Evolutionary conservation across 345 rosid species (phyloP).

Genomic region (Diplotaxis tenuifolia): DNA sequence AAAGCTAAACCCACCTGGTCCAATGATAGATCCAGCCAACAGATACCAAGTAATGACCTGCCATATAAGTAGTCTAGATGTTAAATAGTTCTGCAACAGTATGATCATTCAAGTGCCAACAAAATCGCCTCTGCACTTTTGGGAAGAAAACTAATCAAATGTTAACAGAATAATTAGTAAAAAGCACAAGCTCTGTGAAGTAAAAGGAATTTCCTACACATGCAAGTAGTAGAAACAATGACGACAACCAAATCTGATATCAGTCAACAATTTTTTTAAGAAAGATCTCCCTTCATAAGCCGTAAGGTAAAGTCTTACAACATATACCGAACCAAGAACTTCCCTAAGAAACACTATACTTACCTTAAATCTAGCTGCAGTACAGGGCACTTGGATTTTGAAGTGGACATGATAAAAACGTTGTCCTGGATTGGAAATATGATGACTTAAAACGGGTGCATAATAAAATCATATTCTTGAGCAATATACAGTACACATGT

Average conservation of each 20-base stretch:
- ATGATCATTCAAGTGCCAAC: constrained; percentile 5
- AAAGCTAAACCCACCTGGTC: constrained; percentile 91
- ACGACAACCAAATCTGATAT: constrained; percentile 95
- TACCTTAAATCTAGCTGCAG: too few species aligned
- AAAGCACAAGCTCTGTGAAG: constrained; percentile 23
- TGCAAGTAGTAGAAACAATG: constrained; percentile 96
- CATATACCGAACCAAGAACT: neutral
- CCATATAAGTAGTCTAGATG: constrained; percentile 12
- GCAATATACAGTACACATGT: neutral
- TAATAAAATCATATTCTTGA: neutral
- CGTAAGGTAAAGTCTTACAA: neutral
- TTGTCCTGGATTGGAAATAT: constrained; percentile 61
- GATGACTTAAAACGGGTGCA: neutral
- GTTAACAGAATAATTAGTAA: neutral
- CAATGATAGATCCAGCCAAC: constrained; percentile 85
- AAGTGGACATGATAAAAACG: constrained; percentile 89
- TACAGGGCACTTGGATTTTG: constrained; percentile 89
- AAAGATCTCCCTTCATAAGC: neutral
- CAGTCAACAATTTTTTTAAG: constrained; percentile 53
- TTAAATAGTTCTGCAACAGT: neutral
- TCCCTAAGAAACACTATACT: neutral
- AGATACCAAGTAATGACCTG: constrained; percentile 94
- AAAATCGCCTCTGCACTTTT: neutral
- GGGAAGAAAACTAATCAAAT: neutral
- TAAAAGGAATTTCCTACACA: constrained; percentile 93